A percentile compares a stretch with the other conserved stretches of the same genome.
Evolutionary conservation across 176 grass and related monocot species (phyloP).

Genomic region (Coix lacrymajobi): DNA sequence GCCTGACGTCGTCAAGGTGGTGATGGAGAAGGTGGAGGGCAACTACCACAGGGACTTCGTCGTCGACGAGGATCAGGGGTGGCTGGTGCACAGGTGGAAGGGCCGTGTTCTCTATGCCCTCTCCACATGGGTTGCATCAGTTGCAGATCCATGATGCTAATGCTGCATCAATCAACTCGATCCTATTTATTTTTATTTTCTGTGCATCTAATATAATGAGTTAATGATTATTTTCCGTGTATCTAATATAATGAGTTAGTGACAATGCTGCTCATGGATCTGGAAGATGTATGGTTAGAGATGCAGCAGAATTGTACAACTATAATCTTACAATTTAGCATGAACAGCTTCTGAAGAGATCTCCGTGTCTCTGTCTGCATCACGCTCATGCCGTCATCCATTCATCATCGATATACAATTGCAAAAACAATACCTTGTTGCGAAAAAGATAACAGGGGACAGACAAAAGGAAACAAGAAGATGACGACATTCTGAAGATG

Average conservation of each 20-base stretch:
- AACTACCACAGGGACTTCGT: slow-evolving; percentile 49
- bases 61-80: slow-evolving; percentile 35
- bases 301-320: too few species aligned
- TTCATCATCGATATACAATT: not conserved
- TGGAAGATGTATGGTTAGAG: too few species aligned
- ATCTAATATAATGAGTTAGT: too few species aligned
- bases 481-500: not conserved
- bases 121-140: slow-evolving; percentile 28
- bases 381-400: not conserved
- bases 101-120: slow-evolving; percentile 38
- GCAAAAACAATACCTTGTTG: too few species aligned
- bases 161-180: too few species aligned
- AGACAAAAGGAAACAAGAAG: not conserved
- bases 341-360: not conserved
- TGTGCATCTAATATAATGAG: too few species aligned
- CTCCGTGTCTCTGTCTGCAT: not conserved
- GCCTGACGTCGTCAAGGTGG: slow-evolving; percentile 1
- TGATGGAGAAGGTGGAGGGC: slow-evolving; percentile 27
- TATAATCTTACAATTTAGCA: not conserved
- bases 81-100: slow-evolving; percentile 53
- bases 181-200: too few species aligned
- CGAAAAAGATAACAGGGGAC: not conserved
- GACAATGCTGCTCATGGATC: too few species aligned
- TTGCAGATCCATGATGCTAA: not conserved
- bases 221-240: too few species aligned